Evolutionary conservation across 768 basidiomycete genomes (phyloP).

Genomic region (Porphyrellus cyaneotinctus): DNA sequence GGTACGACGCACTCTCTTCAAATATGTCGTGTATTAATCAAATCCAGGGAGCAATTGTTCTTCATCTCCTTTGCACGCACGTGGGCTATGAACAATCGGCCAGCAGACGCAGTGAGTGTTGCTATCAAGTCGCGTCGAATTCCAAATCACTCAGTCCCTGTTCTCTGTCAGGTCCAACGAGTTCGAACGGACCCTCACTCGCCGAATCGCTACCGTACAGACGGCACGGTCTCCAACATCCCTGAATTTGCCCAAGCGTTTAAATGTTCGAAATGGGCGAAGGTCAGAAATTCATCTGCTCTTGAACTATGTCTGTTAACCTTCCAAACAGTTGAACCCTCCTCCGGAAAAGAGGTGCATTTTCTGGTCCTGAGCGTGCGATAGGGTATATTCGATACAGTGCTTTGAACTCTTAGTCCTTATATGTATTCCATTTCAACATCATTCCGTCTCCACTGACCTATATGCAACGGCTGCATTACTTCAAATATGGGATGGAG

Average conservation of each 20-base stretch:
- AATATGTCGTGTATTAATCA: not conserved
- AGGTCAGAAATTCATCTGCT: conserved; percentile 43
- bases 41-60: conserved; percentile 80
- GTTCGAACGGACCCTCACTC: conserved; percentile 89
- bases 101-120: conserved; percentile 63
- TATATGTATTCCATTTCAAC: conserved; percentile 18
- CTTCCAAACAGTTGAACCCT: conserved; percentile 64
- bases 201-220: conserved; percentile 71
- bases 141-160: not conserved
- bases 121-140: not conserved
- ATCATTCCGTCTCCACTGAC: not conserved
- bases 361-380: conserved; percentile 58
- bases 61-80: conserved; percentile 86
- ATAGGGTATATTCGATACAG: conserved; percentile 4
- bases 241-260: conserved; percentile 88
- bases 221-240: conserved; percentile 84
- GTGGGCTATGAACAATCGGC: conserved; percentile 82
- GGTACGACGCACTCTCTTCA: conserved; percentile 36
- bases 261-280: conserved; percentile 70
- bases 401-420: conserved; percentile 3
- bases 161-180: conserved; percentile 52
- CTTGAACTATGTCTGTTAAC: not conserved
- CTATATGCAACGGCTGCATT: not conserved
- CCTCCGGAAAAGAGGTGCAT: conserved; percentile 72
- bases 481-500: not conserved